These are phyloP conservation scores for Corniculantispora saksenae DNA, from an alignment of 2,329 filamentous ascomycete genomes.

Conservation along the genomic window DNA sequence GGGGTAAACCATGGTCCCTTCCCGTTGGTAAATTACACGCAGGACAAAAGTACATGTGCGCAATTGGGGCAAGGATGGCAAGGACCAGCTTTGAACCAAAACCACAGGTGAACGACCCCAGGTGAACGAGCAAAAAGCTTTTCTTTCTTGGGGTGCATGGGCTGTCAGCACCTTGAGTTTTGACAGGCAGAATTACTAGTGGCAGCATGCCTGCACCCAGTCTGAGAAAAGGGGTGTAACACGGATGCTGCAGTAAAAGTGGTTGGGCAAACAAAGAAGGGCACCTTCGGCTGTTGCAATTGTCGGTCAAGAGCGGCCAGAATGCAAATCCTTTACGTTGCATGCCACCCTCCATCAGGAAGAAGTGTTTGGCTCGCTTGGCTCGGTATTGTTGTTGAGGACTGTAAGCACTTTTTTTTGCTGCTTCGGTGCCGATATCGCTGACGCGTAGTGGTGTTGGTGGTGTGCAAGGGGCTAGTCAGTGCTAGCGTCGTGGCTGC, in stretches of 20 bases:
- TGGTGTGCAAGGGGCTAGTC: neutral
- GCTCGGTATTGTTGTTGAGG: neutral
- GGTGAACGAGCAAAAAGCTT: too few relatives aligned
- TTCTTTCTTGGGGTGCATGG: too few relatives aligned
- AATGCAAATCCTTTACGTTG: neutral
- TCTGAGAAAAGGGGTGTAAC: too few relatives aligned
- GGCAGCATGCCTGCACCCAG: too few relatives aligned
- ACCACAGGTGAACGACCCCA: too few relatives aligned
- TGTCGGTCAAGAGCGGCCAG: neutral
- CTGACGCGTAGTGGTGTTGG: neutral
- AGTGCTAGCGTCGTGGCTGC: neutral
- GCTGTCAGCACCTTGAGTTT: too few relatives aligned
- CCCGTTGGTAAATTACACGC: too few relatives aligned
- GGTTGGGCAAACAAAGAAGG: neutral
- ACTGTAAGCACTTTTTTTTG: neutral
- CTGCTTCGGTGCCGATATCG: conserved; percentile 7
- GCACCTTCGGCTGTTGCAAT: neutral
- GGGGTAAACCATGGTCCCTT: too few relatives aligned
- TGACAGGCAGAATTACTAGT: too few relatives aligned
- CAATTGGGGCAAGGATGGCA: too few relatives aligned
- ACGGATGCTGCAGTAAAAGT: neutral
- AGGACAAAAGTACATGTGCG: too few relatives aligned
- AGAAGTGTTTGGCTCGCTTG: neutral
- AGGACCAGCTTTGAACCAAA: too few relatives aligned
- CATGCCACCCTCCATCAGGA: neutral